Evolutionary conservation across 2,329 filamentous ascomycete species (phyloP), one percentile per base, ranked within the genome.

Genomic region (Pseudogymnoascus sp.): DNA sequence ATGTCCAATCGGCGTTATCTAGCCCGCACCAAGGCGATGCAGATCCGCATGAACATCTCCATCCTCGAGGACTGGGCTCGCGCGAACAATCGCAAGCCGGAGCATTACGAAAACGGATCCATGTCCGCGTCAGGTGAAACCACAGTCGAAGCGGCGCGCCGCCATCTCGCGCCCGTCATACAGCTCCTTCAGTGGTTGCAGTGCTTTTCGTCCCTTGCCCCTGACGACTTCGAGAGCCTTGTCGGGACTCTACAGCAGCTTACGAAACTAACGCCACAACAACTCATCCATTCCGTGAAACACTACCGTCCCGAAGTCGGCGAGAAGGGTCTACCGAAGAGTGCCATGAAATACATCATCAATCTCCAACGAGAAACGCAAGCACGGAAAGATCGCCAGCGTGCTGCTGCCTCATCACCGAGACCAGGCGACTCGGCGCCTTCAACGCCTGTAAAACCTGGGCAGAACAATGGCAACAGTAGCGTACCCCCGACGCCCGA

Each of bases 1-100:
- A 96, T 99, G 90, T 93, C 90, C 31, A 97, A 96, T 72, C 86
- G 91, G 67, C 93, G 93, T 74, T 99, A 97, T 72, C 82, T 99
- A 8, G 93, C 95, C 5, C 85, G 95, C 62, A 99, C 95, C 16
- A 99, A 99, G 76, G 95, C 95, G 3, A 99, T 99, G 95, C 95
- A 99, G 75, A 97, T 99, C 70, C 90, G 95, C 68, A 97, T 99
- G 93, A 99, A 99, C 73, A 87, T 99, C 5, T 97, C 95, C 0
- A 89, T 88, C 6, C 79, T 99, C 18, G 95, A 99, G 75, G 95
- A 99, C 72, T 99, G 95, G 95, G 93, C 95, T 1, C 84, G 93
- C 31, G 83, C 85, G 14, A 99, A 99, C 76, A 97, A 96, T 73
- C 86, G 95, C 28, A 89, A 96, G 69, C 92, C 95, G 1, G 95